Evolutionary conservation across 148 eudicot species (phyloP), one percentile per base, ranked within the genome.

Genomic region (Camellia sinensis): DNA sequence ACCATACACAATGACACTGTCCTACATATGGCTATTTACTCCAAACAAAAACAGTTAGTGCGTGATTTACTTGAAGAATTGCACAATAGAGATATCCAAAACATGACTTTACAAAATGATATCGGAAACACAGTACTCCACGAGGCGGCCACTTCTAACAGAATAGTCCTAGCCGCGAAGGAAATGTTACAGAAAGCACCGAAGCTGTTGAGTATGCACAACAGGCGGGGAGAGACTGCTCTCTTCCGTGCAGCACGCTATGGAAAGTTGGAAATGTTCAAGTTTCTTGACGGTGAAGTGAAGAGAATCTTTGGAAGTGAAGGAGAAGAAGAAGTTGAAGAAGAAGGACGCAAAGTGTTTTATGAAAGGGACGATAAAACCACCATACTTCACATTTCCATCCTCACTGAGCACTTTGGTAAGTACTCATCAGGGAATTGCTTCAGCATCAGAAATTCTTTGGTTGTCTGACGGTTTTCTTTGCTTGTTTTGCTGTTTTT

Each of bases 81-180:
- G 48, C 6, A 29, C 2, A 0, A n/a, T 41, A 19, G 9, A 17
- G 62, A 62, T 19, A 0, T 5, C 40, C 7, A 59, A 37, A 62
- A 80, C 50, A 29, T 72, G 61, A 73, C 19, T 10, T 0, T 0
- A 4, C 63, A 3, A 80, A 80, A 80, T 48, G 14, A 4, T 2
- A 45, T 6, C 1, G 82, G 82, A 48, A 72, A 63, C 67, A 80
- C 82, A 37, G 50, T 80, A 7, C 82, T 80, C 71, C 82, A 80
- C 5, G 82, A 80, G 71, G 76, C 77, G 4, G 69, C 52, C 77
- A 73, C 62, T 18, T 60, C 75, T 15, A 18, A 72, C 59, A 72
- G 19, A 43, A 72, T 50, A 29, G 71, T 80, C 17, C 9, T 1
- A 1, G 82, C 76, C 50, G 82, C 82, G 7, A 2, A 0, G n/a